Base-by-base conservation (phyloP, 148 eudicot species). In the Rhododendron ovatum region DNA sequence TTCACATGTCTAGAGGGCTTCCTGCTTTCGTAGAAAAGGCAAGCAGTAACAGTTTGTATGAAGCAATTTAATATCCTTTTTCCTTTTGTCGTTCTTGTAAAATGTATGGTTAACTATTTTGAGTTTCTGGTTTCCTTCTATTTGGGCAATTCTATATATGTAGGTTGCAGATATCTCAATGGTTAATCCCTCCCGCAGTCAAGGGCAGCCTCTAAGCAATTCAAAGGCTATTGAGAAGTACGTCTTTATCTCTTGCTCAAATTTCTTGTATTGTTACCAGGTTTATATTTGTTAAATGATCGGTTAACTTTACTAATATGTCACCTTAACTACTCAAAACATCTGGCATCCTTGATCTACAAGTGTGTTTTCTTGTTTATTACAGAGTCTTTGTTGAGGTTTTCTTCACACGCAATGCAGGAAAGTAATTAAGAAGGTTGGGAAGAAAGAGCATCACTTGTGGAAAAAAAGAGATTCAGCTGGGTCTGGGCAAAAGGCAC, bases 401-500 rank as follows among this genome's bases (percentile, higher is more conserved):
- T 69, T 37, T 81, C 61, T 84, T 53, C 8, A 41, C 71, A 8
- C 51, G 84, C 37, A 51, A 86, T 91, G 86, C 89, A 90, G 93
- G 88, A 92, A 87, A 85, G 30, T 63, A 26, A 47, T 82, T 11
- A 90, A 88, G 91, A 95, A 91, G 82, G 83, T 90, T n/a, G 94
- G 94, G 69, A 95, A 92, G 86, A 92, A 85, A 89, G 95, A 96
- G 85, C 99, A 95, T 87, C 99, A 96, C 86, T 85, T 95, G 81
- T 96, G 99, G 98, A 90, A 84, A 80, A 91, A 91, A 85, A 94
- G 92, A 92, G 98, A 96, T 84, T 90, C 98, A 81, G 87, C 93
- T 61, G 92, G 91, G n/a, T 95, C 98, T 61, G 99, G 99, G 51
- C 94, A 93, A 81, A 94, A 96, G 89, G 98, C 99, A 63, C 91